Conservation (phyloP, 345 rosid species). For the Adansonia digitata region DNA sequence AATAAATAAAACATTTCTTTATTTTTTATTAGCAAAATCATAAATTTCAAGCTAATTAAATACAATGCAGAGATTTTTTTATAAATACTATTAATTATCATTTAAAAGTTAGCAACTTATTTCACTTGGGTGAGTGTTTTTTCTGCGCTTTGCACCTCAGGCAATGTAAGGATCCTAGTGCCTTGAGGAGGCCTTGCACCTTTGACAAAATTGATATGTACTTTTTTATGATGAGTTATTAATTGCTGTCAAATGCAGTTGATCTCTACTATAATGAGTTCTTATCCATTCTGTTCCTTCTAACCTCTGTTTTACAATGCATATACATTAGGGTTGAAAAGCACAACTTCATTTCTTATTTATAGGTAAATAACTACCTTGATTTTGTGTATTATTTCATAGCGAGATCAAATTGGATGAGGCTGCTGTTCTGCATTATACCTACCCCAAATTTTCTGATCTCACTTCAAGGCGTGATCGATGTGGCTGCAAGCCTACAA, state of each 20-base stretch:
- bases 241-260: neutral
- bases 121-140: neutral
- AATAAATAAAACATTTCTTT: neutral
- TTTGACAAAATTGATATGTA: neutral
- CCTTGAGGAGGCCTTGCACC: neutral
- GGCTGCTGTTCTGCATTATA: conserved; percentile 86
- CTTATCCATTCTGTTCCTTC: neutral
- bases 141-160: neutral
- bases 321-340: neutral
- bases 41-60: neutral
- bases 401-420: conserved; percentile 84
- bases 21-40: neutral
- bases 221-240: neutral
- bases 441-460: conserved; percentile 84
- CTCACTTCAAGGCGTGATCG: conserved; percentile 93
- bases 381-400: conserved; percentile 7
- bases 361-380: conserved; percentile 2
- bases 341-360: neutral
- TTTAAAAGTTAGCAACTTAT: neutral
- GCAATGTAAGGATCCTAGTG: neutral
- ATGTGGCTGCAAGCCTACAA: conserved; percentile 97
- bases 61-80: neutral
- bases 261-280: neutral
- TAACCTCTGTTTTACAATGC: neutral
- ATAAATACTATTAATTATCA: neutral